Evolutionary conservation across 2,329 filamentous ascomycete genomes (phyloP).

Genomic region (Cordyceps sp.): DNA sequence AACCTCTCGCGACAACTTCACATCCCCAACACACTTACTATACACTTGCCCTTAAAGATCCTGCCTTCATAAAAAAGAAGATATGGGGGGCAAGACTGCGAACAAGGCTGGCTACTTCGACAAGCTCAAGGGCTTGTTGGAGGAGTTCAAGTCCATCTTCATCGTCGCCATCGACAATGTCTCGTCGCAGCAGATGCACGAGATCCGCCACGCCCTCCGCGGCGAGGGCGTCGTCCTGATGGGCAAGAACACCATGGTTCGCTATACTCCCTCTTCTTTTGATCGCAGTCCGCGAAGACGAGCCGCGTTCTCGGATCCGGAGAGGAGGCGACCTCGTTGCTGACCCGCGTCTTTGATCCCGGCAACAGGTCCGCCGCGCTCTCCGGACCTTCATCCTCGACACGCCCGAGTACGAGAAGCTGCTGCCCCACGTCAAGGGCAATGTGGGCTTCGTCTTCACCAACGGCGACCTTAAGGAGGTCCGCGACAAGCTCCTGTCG

Average conservation of each 20-base stretch:
- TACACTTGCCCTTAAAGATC: constrained; percentile 82
- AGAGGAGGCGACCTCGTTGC: neutral
- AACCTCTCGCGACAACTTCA: constrained; percentile 7
- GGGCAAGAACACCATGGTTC: constrained; percentile 99
- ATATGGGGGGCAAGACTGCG: constrained; percentile 93
- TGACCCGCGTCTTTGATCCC: neutral
- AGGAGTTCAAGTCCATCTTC: constrained; percentile 96
- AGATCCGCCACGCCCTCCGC: constrained; percentile 88
- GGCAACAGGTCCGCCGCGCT: constrained; percentile 72
- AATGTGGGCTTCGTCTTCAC: constrained; percentile 99
- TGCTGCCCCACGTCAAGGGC: constrained; percentile 88
- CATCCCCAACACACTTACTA: constrained; percentile 7
- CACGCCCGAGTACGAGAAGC: constrained; percentile 92
- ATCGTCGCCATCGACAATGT: constrained; percentile 98
- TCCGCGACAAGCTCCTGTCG: constrained; percentile 83
- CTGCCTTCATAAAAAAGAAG: constrained; percentile 91
- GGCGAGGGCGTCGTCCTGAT: constrained; percentile 90
- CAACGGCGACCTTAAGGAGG: constrained; percentile 83
- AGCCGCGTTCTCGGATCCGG: neutral
- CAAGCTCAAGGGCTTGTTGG: constrained; percentile 95
- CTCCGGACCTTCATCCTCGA: constrained; percentile 87
- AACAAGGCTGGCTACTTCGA: constrained; percentile 98
- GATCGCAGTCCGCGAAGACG: too few relatives aligned
- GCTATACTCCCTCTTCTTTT: too few relatives aligned
- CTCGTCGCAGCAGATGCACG: constrained; percentile 99